Conservation (phyloP, 2,329 filamentous ascomycete species). For the Juglanconis sp. region DNA sequence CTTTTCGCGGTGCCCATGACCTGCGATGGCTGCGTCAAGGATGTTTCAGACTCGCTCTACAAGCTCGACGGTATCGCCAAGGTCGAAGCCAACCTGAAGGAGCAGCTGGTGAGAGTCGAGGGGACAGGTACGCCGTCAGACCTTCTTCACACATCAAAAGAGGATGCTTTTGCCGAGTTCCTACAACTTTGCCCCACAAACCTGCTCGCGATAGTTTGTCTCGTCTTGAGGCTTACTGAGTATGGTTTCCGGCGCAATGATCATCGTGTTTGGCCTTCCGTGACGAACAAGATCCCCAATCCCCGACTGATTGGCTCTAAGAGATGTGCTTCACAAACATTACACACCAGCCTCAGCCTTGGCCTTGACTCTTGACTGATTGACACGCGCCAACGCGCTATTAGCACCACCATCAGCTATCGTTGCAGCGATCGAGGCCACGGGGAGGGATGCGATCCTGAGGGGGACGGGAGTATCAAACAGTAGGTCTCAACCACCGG, state of each 20-base stretch:
- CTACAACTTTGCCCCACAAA: neutral
- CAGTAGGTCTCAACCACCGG: constrained; percentile 53
- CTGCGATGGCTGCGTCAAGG: constrained; percentile 84
- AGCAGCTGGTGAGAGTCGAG: constrained; percentile 80
- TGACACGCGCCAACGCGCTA: constrained; percentile 7
- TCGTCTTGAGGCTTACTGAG: neutral
- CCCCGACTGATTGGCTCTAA: neutral
- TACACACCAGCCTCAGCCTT: too few relatives aligned
- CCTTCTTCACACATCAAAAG: neutral
- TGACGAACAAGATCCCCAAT: neutral
- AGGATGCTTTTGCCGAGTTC: neutral
- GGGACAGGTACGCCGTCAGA: constrained; percentile 61
- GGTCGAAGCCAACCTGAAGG: constrained; percentile 75
- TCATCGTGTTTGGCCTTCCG: neutral
- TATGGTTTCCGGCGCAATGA: neutral
- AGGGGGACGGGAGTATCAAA: constrained; percentile 83
- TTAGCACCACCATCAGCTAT: constrained; percentile 82
- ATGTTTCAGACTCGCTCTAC: constrained; percentile 75
- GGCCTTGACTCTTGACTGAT: neutral
- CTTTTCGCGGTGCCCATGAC: constrained; percentile 93
- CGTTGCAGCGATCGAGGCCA: constrained; percentile 81
- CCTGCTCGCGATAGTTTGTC: neutral
- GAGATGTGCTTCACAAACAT: neutral
- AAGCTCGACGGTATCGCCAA: constrained; percentile 77
- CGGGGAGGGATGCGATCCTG: constrained; percentile 89